phyloP scores from a whole-genome alignment of 257 asterid genomes.

The Jaltomata sinuosa region DNA sequence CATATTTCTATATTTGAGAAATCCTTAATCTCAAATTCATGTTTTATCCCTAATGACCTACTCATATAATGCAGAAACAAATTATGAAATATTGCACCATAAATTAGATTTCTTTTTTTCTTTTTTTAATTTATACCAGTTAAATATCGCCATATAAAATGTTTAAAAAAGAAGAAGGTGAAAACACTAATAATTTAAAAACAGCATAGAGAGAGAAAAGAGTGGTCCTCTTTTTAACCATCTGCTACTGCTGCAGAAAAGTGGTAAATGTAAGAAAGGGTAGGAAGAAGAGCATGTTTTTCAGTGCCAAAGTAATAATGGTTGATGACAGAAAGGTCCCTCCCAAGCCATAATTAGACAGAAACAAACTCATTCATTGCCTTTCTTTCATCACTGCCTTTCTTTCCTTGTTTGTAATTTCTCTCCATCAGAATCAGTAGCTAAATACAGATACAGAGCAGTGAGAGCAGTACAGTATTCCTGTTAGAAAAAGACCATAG shows the following conservation, averaged over 20 bases:
- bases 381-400: slow-evolving; percentile 19
- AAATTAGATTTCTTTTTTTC: neutral
- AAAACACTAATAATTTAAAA: neutral
- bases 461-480: neutral
- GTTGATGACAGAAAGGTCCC: slow-evolving; percentile 49
- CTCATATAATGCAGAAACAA: neutral
- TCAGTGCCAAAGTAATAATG: slow-evolving; percentile 84
- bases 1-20: neutral
- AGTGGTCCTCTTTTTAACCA: slow-evolving; percentile 16
- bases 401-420: neutral
- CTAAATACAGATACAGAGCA: neutral
- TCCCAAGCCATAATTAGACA: slow-evolving; percentile 36
- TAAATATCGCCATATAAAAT: neutral
- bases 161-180: neutral
- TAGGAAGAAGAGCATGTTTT: slow-evolving; percentile 51
- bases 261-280: slow-evolving; percentile 1
- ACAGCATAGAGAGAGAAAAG: neutral
- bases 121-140: neutral
- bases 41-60: neutral
- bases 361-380: slow-evolving; percentile 28
- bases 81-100: neutral
- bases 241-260: slow-evolving; percentile 28
- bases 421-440: slow-evolving; percentile 42
- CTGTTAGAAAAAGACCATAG: neutral
- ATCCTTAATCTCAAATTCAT: neutral